Evolutionary conservation across 768 basidiomycete species (phyloP), one percentile per base, ranked within the genome.

Genomic region (Phaeolepiota aurea): DNA sequence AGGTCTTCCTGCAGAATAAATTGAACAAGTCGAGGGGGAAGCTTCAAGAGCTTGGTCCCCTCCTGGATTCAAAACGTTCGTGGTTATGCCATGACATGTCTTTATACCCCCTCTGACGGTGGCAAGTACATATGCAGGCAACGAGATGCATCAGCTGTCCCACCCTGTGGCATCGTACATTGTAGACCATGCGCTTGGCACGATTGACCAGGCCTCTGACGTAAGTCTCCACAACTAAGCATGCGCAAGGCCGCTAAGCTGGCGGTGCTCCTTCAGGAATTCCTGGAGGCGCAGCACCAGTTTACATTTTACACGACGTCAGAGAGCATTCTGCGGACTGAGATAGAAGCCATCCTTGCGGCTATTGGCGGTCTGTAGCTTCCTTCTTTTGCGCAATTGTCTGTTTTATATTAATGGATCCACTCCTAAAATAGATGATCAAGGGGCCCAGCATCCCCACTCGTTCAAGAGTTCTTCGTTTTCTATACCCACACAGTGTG

Each of bases 401-500:
- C n/a, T n/a, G n/a, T n/a, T 36, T 38, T 7, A 38, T 19, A 19
- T 38, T 21, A 38, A 18, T 12, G 20, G 2, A 38, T 22, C n/a
- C 14, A 12, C 18, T n/a, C n/a, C n/a, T 38, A n/a, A 12, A 10
- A 22, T 40, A 90, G 88, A 75, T 49, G 88, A 91, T 50, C 72
- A 80, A 52, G 88, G 88, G 20, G 71, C 66, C 9, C 74, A 76
- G 48, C 68, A 59, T 39, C 87, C 83, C 2, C 88, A 90, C 56
- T 65, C 73, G 20, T 91, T 90, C 69, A 90, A 91, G 63, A 79
- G 80, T 47, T 80, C 87, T 2, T 77, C 84, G 2, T 91, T 91
- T 60, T 87, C 86, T 13, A 87, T 91, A 38, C 87, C 88, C 3
- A 85, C 87, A 3, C 69, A 75, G 33, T 91, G 88, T 48, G 79